Conservation (phyloP, 495 filamentous ascomycete genomes). For the Venustampulla echinocandica region DNA sequence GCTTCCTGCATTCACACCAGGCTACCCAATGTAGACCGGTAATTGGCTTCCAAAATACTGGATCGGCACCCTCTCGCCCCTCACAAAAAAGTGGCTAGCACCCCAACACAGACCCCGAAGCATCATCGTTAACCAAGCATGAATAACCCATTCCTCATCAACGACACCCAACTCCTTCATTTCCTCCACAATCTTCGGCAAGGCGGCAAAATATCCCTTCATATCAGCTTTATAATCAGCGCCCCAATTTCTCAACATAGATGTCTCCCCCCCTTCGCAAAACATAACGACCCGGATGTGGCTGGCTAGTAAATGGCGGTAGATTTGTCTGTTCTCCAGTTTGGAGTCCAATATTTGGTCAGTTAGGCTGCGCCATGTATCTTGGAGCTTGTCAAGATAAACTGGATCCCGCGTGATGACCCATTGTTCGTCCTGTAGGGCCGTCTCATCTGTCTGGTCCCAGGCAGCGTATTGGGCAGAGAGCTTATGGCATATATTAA, state of each 20-base stretch:
- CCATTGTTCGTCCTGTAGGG: slow-evolving; percentile 7
- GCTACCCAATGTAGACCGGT: slow-evolving; percentile 25
- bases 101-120: slow-evolving; percentile 24
- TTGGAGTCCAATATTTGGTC: slow-evolving; percentile 3
- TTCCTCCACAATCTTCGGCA: slow-evolving; percentile 14
- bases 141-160: neutral
- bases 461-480: no score
- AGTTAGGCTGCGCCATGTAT: neutral
- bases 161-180: no score
- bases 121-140: slow-evolving; percentile 27
- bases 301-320: slow-evolving; percentile 7
- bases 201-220: slow-evolving; percentile 10
- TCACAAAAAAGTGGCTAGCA: slow-evolving; percentile 22
- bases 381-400: slow-evolving; percentile 10
- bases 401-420: neutral
- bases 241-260: neutral
- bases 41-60: slow-evolving; percentile 23
- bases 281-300: slow-evolving; percentile 11
- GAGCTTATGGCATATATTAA: no score
- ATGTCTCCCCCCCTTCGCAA: slow-evolving; percentile 3
- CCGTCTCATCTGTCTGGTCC: no score
- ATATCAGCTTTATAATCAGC: slow-evolving; percentile 13
- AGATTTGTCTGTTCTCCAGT: slow-evolving; percentile 3
- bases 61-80: slow-evolving; percentile 19
- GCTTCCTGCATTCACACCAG: no score